A percentile compares a stretch with the other conserved stretches of the same genome.
Evolutionary conservation across 169 alveolate species (phyloP).

Genomic region (Plasmodium yoelii): DNA sequence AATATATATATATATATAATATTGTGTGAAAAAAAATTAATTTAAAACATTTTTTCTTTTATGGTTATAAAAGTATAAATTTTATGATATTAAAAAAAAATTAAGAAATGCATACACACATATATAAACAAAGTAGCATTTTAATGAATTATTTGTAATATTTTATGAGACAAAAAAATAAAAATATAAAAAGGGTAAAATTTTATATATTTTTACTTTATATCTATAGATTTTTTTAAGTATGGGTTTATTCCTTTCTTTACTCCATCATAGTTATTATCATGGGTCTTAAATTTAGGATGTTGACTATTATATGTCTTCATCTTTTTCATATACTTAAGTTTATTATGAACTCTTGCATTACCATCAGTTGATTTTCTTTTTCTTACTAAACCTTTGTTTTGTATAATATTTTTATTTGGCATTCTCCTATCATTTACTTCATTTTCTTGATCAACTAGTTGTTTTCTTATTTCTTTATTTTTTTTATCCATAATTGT

Average conservation of each 20-base stretch:
- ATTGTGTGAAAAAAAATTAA: too few species aligned
- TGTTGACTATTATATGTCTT: slow-evolving; percentile 81
- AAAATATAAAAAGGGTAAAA: background rate
- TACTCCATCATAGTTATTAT: slow-evolving; percentile 87
- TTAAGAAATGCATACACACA: too few species aligned
- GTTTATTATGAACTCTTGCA: slow-evolving; percentile 94
- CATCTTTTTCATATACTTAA: slow-evolving; percentile 90
- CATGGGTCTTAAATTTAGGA: slow-evolving; percentile 80
- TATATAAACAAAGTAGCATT: too few species aligned
- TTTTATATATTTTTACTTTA: background rate
- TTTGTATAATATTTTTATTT: slow-evolving; percentile 88
- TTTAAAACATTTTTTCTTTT: too few species aligned
- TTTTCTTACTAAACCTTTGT: slow-evolving; percentile 92
- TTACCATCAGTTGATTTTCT: slow-evolving; percentile 94
- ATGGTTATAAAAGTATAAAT: too few species aligned
- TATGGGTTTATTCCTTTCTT: slow-evolving; percentile 88
- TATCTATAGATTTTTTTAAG: slow-evolving; percentile 85
- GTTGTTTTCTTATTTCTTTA: slow-evolving; percentile 76
- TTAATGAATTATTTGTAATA: too few species aligned
- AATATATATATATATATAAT: too few species aligned
- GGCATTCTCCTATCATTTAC: slow-evolving; percentile 74
- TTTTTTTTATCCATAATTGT: slow-evolving; percentile 25
- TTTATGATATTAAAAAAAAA: too few species aligned
- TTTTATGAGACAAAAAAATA: background rate
- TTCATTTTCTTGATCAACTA: slow-evolving; percentile 77